phyloP scores from a whole-genome alignment of 345 rosid genomes.

The Melaleuca alternifolia region DNA sequence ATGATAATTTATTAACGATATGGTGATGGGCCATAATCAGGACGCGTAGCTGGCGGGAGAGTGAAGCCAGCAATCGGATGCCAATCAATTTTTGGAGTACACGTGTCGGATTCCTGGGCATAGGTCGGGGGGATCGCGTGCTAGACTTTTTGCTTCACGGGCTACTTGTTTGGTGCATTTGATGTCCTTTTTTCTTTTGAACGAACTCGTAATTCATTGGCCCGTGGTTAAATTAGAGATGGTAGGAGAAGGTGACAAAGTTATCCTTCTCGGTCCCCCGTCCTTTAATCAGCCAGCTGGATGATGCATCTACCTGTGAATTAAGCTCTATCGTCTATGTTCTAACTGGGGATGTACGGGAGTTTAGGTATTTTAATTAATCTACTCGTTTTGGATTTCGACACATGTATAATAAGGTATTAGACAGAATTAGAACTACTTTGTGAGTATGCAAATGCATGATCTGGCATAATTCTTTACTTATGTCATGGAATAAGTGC shows the following conservation, averaged over 20 bases:
- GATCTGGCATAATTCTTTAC: background rate
- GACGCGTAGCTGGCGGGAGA: background rate
- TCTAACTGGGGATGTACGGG: no score
- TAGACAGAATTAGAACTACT: background rate
- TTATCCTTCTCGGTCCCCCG: background rate
- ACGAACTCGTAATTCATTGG: background rate
- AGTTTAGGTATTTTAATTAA: no score
- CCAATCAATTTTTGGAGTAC: background rate
- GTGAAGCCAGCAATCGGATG: background rate
- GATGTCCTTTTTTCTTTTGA: background rate
- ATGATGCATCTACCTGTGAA: no score
- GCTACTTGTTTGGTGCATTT: background rate
- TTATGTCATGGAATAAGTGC: background rate
- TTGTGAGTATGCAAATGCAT: background rate
- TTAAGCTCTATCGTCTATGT: no score
- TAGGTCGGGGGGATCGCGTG: background rate
- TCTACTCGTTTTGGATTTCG: background rate
- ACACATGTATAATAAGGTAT: background rate
- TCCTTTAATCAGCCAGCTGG: background rate
- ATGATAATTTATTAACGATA: no score
- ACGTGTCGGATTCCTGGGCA: background rate
- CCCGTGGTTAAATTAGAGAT: background rate
- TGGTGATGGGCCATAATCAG: background rate
- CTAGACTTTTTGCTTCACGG: background rate
- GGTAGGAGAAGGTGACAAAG: background rate